These are phyloP conservation scores for Podospora tetraspora DNA, from an alignment of 495 filamentous ascomycete genomes.

Conservation along the genomic window DNA sequence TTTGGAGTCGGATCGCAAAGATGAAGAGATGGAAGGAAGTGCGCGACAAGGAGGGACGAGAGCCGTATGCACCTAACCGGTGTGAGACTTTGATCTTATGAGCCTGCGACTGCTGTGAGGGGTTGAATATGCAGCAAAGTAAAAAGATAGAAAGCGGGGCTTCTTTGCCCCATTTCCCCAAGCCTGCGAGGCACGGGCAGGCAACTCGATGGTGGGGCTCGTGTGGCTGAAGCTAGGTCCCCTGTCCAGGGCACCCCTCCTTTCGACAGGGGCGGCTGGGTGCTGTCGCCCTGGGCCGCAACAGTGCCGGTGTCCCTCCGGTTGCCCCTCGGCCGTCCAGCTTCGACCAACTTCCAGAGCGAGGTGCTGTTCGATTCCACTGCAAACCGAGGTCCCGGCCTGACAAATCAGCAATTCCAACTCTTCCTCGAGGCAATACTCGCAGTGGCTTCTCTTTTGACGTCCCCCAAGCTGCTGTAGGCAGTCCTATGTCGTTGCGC, in stretches of 20 bases:
- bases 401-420: constrained; percentile 16
- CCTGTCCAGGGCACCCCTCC: not conserved
- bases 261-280: constrained; percentile 3
- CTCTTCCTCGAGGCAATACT: not conserved
- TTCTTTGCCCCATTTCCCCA: not conserved
- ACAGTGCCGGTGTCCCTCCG: not conserved
- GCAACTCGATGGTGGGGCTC: not conserved
- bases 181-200: not conserved
- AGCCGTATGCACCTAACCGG: not conserved
- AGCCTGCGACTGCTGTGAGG: not conserved
- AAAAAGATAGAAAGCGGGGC: not conserved
- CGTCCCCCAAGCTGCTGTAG: not conserved
- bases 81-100: not conserved
- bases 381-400: not conserved
- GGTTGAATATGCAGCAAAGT: not conserved
- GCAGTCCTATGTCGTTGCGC: not conserved
- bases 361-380: not conserved
- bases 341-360: constrained; percentile 22
- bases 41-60: no score
- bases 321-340: constrained; percentile 7
- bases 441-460: not conserved
- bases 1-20: not conserved
- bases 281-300: constrained; percentile 1
- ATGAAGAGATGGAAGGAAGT: not conserved
- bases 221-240: not conserved